These are phyloP conservation scores for Parasitella parasitica DNA, from an alignment of 371 early-diverging fungal genomes.

Conservation along the genomic window DNA sequence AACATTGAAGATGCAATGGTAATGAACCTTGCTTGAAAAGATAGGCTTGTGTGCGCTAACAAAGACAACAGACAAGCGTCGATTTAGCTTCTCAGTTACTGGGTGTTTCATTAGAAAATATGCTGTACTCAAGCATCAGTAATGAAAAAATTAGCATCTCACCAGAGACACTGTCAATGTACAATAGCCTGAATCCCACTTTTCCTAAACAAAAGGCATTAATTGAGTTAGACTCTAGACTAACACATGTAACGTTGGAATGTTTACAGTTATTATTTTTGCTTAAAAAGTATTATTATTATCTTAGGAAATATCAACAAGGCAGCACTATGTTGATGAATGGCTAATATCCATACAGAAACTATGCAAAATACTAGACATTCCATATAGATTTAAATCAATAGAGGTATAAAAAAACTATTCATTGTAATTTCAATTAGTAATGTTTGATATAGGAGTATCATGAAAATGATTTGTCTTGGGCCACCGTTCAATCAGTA, in stretches of 20 bases:
- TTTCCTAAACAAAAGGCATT: constrained; percentile 23
- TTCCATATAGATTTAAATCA: constrained; percentile 12
- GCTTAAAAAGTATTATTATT: neutral
- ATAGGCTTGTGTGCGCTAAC: neutral
- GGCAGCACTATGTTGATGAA: constrained; percentile 18
- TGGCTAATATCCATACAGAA: constrained; percentile 23
- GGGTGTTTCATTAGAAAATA: constrained; percentile 27
- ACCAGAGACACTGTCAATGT: constrained; percentile 10
- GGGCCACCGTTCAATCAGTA: constrained; percentile 36
- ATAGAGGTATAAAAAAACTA: no score
- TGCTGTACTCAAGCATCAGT: constrained; percentile 21
- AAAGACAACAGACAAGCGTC: constrained; percentile 9
- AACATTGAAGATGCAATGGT: constrained; percentile 51
- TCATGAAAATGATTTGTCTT: constrained; percentile 22
- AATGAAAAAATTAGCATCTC: constrained; percentile 13
- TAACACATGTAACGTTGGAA: constrained; percentile 19
- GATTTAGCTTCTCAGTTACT: constrained; percentile 20
- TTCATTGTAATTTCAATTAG: no score
- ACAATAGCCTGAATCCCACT: constrained; percentile 19
- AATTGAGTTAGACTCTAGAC: constrained; percentile 16
- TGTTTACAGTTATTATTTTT: constrained; percentile 4
- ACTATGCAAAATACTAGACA: constrained; percentile 15
- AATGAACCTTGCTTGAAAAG: neutral
- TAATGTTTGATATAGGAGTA: constrained; percentile 12
- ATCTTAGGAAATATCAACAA: constrained; percentile 20